Conservation (phyloP, 768 basidiomycete genomes). For the Vishniacozyma victoriae region DNA sequence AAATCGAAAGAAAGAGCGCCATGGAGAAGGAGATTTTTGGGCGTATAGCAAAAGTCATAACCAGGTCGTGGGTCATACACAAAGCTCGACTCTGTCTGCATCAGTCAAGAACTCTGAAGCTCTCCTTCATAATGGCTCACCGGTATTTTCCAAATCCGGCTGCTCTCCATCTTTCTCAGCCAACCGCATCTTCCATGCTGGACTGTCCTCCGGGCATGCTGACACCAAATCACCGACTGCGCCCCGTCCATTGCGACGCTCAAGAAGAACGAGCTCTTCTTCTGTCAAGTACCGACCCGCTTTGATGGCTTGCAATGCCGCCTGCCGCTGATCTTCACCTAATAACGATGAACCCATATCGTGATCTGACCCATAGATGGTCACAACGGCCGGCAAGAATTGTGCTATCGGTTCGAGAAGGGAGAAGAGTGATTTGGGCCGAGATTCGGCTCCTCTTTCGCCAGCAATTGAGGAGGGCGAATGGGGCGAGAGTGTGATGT, state of each 20-base stretch:
- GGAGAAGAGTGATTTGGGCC: conserved; percentile 30
- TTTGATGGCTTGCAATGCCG: conserved; percentile 19
- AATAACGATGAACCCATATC: conserved; percentile 42
- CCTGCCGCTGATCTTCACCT: conserved; percentile 32
- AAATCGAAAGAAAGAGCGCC: conserved; percentile 39
- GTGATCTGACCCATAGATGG: conserved; percentile 40
- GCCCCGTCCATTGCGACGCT: conserved; percentile 30
- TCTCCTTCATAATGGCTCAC: no score
- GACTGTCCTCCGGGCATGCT: conserved; percentile 36
- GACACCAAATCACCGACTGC: conserved; percentile 20
- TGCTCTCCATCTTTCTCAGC: conserved; percentile 9
- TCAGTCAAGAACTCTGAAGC: no score
- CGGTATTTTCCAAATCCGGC: no score
- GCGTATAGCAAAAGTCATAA: conserved; percentile 40
- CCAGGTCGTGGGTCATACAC: conserved; percentile 32
- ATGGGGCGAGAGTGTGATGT: conserved; percentile 30
- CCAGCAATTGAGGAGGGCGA: conserved; percentile 20
- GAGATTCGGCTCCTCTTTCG: conserved; percentile 17
- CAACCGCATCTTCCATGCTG: conserved; percentile 18
- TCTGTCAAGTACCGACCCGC: conserved; percentile 24
- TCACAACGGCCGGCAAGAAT: conserved; percentile 28
- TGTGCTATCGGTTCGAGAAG: conserved; percentile 35
- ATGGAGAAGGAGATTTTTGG: conserved; percentile 26
- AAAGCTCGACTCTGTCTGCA: conserved; percentile 32
- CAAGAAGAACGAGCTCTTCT: conserved; percentile 28